Percentiles rank a stretch among this genome's conserved stretches.
These are phyloP conservation scores for Penicillium bovifimosum DNA, from an alignment of 495 filamentous ascomycete genomes.

Conservation along the genomic window DNA sequence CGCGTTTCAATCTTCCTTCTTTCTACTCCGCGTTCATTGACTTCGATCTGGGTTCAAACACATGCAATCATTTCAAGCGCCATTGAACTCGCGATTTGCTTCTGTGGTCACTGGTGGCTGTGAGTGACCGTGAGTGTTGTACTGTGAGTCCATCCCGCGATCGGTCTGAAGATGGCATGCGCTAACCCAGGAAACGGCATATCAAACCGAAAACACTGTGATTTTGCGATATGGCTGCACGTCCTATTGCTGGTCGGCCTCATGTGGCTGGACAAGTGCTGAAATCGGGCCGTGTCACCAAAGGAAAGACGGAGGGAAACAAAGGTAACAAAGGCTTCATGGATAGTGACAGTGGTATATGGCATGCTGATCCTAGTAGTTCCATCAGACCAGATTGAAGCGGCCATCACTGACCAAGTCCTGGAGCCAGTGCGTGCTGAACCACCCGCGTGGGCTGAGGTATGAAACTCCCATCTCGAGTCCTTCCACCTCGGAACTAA, in stretches of 20 bases:
- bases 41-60: no score
- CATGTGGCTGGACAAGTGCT: not conserved
- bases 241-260: not conserved
- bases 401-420: not conserved
- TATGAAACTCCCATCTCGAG: conserved; percentile 10
- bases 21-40: no score
- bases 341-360: not conserved
- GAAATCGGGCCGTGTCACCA: not conserved
- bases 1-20: no score
- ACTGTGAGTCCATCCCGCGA: no score
- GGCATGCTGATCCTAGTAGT: not conserved
- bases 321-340: not conserved
- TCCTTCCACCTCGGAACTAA: conserved; percentile 2
- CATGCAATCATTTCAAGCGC: no score
- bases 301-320: not conserved
- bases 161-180: no score
- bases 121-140: no score
- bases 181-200: no score
- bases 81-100: no score
- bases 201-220: no score
- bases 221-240: not conserved
- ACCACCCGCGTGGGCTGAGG: conserved; percentile 56
- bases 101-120: no score
- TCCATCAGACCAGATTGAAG: not conserved
- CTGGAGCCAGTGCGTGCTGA: conserved; percentile 25